Evolutionary conservation across 2,329 filamentous ascomycete genomes (phyloP).

Genomic region (Tolypocladium tundrense): DNA sequence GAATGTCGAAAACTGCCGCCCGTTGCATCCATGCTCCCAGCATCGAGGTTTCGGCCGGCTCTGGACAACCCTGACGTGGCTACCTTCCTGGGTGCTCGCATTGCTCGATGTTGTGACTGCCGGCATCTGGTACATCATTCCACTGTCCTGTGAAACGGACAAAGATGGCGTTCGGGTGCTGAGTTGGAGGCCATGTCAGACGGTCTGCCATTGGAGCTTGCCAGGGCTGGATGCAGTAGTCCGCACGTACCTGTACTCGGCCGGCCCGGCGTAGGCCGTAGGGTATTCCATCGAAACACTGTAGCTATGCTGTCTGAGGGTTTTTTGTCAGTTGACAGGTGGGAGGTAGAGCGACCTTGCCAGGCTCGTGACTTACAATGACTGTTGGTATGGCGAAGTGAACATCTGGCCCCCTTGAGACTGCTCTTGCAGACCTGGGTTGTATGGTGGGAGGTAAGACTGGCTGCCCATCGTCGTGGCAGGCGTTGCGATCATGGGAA

Average conservation of each 20-base stretch:
- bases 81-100: constrained; percentile 24
- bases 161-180: constrained; percentile 30
- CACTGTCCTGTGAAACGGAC: constrained; percentile 24
- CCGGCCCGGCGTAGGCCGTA: constrained; percentile 20
- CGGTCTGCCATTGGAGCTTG: background rate
- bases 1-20: constrained; percentile 90
- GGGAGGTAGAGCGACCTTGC: constrained; percentile 2
- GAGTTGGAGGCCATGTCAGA: constrained; percentile 9
- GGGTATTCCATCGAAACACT: constrained; percentile 35
- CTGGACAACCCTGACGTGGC: constrained; percentile 59
- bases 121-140: constrained; percentile 34
- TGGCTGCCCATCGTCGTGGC: constrained; percentile 30
- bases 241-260: constrained; percentile 28
- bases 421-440: constrained; percentile 34
- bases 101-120: constrained; percentile 25
- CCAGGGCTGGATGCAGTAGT: background rate
- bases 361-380: constrained; percentile 20
- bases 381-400: constrained; percentile 20
- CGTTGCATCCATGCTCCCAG: constrained; percentile 96
- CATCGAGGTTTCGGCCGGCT: constrained; percentile 87
- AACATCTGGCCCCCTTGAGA: constrained; percentile 25
- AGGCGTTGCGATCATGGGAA: constrained; percentile 41
- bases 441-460: constrained; percentile 40
- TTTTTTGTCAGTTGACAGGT: constrained; percentile 7
- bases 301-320: constrained; percentile 24